Conservation (phyloP, 805 yeast genomes). For the Sugiyamaella marilandica region DNA sequence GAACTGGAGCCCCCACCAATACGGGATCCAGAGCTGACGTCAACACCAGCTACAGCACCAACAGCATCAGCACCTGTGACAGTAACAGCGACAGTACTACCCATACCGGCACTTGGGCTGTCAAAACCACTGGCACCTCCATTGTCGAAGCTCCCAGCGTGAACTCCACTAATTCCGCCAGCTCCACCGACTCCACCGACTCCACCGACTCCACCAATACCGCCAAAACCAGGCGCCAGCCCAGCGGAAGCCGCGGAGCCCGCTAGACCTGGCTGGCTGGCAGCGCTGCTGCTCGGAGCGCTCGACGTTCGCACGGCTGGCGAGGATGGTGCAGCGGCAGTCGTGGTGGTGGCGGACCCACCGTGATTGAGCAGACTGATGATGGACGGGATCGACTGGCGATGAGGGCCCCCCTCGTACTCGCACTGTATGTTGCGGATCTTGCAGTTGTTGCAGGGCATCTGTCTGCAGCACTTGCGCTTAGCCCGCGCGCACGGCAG, state of each 20-base stretch:
- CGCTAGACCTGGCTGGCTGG: neutral
- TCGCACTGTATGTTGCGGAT: constrained; percentile 15
- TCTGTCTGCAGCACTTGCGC: constrained; percentile 17
- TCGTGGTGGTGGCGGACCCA: neutral
- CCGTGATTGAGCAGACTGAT: constrained; percentile 1
- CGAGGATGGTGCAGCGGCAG: neutral
- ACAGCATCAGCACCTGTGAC: neutral
- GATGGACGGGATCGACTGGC: constrained; percentile 3
- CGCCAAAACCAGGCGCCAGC: neutral
- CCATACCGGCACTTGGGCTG: neutral
- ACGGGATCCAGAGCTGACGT: too few species aligned
- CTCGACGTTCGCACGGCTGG: neutral
- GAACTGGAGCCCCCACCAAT: too few species aligned
- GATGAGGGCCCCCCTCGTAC: constrained; percentile 12
- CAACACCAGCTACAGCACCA: neutral
- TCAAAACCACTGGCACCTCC: neutral
- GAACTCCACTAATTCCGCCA: too few species aligned
- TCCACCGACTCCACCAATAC: neutral
- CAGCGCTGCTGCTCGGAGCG: neutral
- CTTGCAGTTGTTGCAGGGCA: constrained; percentile 18
- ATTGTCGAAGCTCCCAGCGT: neutral
- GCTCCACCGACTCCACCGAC: too few species aligned
- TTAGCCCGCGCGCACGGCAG: constrained; percentile 18
- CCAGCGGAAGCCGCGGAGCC: neutral
- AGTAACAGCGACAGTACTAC: neutral